Evolutionary conservation across 2,329 filamentous ascomycete species (phyloP), one percentile per base, ranked within the genome.

Genomic region (Myriosclerotinia curreyana): DNA sequence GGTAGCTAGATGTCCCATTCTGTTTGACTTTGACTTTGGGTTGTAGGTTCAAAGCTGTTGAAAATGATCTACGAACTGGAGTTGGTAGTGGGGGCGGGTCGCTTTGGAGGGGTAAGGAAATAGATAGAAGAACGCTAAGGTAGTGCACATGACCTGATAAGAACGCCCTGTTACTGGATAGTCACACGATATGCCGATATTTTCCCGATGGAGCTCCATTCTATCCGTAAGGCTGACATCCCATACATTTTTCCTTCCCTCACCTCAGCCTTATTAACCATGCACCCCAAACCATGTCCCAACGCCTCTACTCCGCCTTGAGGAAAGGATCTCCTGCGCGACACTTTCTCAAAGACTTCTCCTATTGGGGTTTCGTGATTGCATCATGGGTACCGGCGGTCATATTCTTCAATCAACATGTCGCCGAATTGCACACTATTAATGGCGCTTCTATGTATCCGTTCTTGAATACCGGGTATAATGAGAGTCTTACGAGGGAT

Each of bases 401-500:
- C 56, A 80, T 86, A 65, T 84, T 83, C 74, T 81, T 89, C 77
- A 84, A 87, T 70, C 77, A 82, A 42, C 80, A 86, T 70, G 81
- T 89, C 46, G 83, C 81, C 28, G 83, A 86, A 68, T 66, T 87
- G 52, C 82, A 81, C 4, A 76, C 78, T 65, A 83, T 90, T 66
- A 79, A 79, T 44, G 87, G 87, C 2, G 75, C 80, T 25, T 92
- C 88, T 25, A 95, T 95, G 91, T 88, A 88, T 63, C 91, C 91
- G 1, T 88, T 86, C 66, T 78, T 94, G 62, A 93, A 93, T 71
- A 80, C 85, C 65, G 83, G 87, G 60, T 86, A 80, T 71, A 80
- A 87, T 72, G 80, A 81, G 71, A 85, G 79, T 65, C 78, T 78
- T 67, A 74, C 75, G 46, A 75, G 80, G 59, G 86, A 89, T 67